Evolutionary conservation across 2,329 filamentous ascomycete species (phyloP), one percentile per base, ranked within the genome.

Genomic region (Rutstroemia sp.): DNA sequence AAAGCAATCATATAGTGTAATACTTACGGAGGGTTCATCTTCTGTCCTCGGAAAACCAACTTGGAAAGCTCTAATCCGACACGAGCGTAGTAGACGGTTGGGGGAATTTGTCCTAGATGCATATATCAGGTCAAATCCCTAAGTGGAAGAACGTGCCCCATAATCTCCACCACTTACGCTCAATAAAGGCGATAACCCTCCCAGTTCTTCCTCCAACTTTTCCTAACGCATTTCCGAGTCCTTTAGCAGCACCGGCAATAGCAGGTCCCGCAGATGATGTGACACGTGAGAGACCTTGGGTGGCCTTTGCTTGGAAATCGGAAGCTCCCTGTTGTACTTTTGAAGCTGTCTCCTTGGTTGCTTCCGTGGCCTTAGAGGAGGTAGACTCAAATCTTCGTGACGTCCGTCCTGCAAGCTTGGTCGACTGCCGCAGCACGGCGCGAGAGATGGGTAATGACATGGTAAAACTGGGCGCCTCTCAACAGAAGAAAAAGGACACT

Each of bases 21-120:
- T 25, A 78, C 92, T 84, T 88, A 99, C 94, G 94, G 94, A 76
- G 90, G 91, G 71, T 81, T 78, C 91, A 99, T 96, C 78, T 88
- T 89, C 76, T 92, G 91, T 73, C 84, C 86, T 68, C 84, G 83
- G 78, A 91, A 90, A 65, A 97, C 83, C 65, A 96, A 81, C 81
- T 89, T 95, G 71, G 81, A 82, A 59, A 97, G 80, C 80, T 99
- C 94, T 63, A 92, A 76, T 67, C 81, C 88, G 70, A 97, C 92
- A 73, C 85, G 88, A 69, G 87, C 85, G 80, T 97, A 99, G 83
- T 96, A 96, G 71, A 95, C 71, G 62, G 91, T 86, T 61, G 86
- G 85, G 66, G 94, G 94, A 65, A 92, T 83, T 77, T 94, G 81
- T 73, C 85, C 92, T 96, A 48, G 58, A 53, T 45, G 38, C 54